A percentile compares a stretch with the other conserved stretches of the same genome.
Conservation (phyloP, 2,329 filamentous ascomycete species). For the Macrophomina pseudophaseolina region DNA sequence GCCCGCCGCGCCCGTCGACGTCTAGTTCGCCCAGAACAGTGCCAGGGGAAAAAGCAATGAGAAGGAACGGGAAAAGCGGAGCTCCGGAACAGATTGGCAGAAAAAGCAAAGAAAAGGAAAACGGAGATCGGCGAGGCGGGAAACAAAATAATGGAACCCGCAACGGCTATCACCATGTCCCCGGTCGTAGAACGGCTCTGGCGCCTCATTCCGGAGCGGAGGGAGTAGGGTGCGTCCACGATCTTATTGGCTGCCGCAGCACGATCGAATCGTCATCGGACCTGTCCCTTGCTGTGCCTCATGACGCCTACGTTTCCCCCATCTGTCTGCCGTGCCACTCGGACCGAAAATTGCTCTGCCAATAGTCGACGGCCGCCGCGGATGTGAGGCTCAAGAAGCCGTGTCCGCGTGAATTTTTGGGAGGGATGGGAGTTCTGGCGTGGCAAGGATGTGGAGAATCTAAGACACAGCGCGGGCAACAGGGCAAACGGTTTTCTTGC, state of each 20-base stretch:
- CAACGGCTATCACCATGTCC: slow-evolving; percentile 15
- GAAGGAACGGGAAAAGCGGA: background rate
- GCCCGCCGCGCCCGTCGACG: background rate
- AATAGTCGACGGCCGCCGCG: background rate
- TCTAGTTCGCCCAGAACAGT: background rate
- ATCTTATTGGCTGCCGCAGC: background rate
- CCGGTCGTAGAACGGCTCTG: background rate
- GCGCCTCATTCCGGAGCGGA: background rate
- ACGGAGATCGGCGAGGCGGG: background rate
- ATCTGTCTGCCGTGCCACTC: background rate
- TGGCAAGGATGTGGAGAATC: background rate
- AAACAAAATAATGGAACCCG: slow-evolving; percentile 6
- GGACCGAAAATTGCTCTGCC: background rate
- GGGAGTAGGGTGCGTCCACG: background rate
- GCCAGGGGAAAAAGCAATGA: background rate
- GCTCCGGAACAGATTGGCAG: background rate
- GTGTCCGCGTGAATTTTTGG: background rate
- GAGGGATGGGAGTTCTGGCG: background rate
- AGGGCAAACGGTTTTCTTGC: background rate
- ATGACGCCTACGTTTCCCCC: background rate
- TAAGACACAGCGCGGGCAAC: background rate
- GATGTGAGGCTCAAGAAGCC: background rate
- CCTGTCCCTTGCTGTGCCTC: background rate
- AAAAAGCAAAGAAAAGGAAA: background rate
- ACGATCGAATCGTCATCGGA: slow-evolving; percentile 8